Percentiles rank a stretch among this genome's conserved stretches.
Evolutionary conservation across 2,329 filamentous ascomycete genomes (phyloP).

Genomic region (Verticillium tricorpus): DNA sequence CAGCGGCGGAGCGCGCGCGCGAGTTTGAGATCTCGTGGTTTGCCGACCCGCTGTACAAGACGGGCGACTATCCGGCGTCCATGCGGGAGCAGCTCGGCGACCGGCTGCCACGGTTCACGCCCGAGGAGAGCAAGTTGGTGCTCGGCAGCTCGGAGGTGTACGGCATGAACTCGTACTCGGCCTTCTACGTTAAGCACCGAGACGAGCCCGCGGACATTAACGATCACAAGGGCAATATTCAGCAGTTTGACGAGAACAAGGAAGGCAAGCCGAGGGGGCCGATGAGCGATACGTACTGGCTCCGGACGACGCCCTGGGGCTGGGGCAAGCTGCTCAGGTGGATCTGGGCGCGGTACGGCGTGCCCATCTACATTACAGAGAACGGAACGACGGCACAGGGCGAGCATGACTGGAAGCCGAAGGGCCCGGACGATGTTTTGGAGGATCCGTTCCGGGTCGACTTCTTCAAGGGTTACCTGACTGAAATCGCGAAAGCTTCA

Average conservation of each 20-base stretch:
- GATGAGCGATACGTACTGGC: conserved; percentile 78
- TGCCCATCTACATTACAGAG: conserved; percentile 80
- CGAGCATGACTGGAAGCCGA: conserved; percentile 64
- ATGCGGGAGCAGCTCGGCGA: conserved; percentile 79
- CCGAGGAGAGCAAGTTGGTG: conserved; percentile 68
- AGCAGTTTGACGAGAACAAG: conserved; percentile 67
- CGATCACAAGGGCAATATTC: conserved; percentile 73
- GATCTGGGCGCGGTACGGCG: conserved; percentile 71
- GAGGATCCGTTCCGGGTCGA: conserved; percentile 76
- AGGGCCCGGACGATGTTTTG: conserved; percentile 45
- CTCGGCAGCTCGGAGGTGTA: conserved; percentile 61
- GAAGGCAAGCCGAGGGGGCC: conserved; percentile 69
- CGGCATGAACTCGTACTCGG: conserved; percentile 45
- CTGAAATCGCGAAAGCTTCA: conserved; percentile 67
- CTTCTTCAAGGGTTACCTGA: conserved; percentile 76
- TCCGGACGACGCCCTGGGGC: conserved; percentile 68
- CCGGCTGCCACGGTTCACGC: conserved; percentile 69
- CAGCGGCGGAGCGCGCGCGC: conserved; percentile 74
- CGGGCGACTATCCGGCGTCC: conserved; percentile 70
- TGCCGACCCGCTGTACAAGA: conserved; percentile 80
- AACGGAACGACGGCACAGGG: conserved; percentile 81
- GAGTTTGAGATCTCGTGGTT: conserved; percentile 89
- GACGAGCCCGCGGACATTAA: conserved; percentile 62
- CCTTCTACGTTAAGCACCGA: conserved; percentile 94
- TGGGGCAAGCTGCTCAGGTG: conserved; percentile 75